Percentiles rank a stretch among this genome's conserved stretches.
Evolutionary conservation across 2,329 filamentous ascomycete genomes (phyloP).

Genomic region (Sphaceloma murrayae): DNA sequence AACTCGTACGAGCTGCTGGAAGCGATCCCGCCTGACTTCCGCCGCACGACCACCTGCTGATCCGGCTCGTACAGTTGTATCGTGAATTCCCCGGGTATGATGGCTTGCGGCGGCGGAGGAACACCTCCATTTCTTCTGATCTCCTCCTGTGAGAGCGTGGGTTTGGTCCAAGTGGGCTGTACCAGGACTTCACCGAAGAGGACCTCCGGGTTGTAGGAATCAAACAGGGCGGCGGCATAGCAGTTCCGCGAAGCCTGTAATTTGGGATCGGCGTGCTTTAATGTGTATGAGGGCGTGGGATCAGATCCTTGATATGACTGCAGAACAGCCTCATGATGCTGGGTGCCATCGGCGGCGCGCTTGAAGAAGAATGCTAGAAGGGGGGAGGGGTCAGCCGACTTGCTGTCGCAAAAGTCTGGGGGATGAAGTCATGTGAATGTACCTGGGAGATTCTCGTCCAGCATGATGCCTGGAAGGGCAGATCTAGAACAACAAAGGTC

Average conservation of each 20-base stretch:
- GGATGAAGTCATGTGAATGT: conserved; percentile 40
- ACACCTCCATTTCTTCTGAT: conserved; percentile 59
- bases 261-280: conserved; percentile 62
- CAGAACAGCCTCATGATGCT: conserved; percentile 46
- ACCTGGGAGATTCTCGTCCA: conserved; percentile 81
- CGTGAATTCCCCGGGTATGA: conserved; percentile 68
- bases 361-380: conserved; percentile 51
- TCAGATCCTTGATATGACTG: conserved; percentile 68
- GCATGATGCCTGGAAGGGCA: conserved; percentile 45
- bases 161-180: conserved; percentile 75
- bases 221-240: conserved; percentile 78
- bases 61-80: conserved; percentile 92
- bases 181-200: conserved; percentile 81
- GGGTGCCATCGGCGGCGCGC: conserved; percentile 39
- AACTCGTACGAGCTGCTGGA: conserved; percentile 80
- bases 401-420: conserved; percentile 20
- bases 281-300: conserved; percentile 66
- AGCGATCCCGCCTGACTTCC: conserved; percentile 68
- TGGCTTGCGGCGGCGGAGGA: conserved; percentile 56
- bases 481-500: background rate
- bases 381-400: conserved; percentile 5
- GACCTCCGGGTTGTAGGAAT: conserved; percentile 69
- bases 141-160: conserved; percentile 70
- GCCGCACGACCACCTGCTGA: conserved; percentile 62
- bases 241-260: conserved; percentile 61